phyloP scores from a whole-genome alignment of 371 early-diverging fungal species.

The Rhizopus sp. region DNA sequence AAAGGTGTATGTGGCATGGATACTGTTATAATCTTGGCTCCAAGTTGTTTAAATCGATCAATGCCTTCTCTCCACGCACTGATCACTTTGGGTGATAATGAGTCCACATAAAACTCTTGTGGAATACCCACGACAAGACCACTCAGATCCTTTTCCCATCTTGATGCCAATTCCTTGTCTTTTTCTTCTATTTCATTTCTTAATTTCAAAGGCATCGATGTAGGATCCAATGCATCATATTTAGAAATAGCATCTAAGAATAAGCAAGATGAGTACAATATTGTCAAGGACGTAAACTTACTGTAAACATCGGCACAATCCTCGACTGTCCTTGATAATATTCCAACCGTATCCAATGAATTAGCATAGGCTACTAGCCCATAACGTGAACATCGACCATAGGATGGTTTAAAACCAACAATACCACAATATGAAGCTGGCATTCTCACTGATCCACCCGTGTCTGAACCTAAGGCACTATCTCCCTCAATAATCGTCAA shows the following conservation, averaged over 20 bases:
- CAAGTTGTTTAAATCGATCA: slow-evolving; percentile 51
- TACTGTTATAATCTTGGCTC: slow-evolving; percentile 72
- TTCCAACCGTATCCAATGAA: slow-evolving; percentile 89
- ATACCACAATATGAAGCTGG: slow-evolving; percentile 95
- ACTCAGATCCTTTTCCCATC: slow-evolving; percentile 40
- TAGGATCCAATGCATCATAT: slow-evolving; percentile 64
- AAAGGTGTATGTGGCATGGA: slow-evolving; percentile 70
- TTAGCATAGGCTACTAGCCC: slow-evolving; percentile 89
- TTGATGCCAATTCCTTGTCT: slow-evolving; percentile 22
- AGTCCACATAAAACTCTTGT: slow-evolving; percentile 76
- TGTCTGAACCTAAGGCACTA: slow-evolving; percentile 89
- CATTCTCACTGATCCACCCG: slow-evolving; percentile 92
- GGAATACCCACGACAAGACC: slow-evolving; percentile 78
- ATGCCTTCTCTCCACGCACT: slow-evolving; percentile 69
- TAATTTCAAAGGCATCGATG: slow-evolving; percentile 45
- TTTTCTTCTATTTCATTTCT: slow-evolving; percentile 25
- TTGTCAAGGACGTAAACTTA: slow-evolving; percentile 17
- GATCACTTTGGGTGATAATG: slow-evolving; percentile 56
- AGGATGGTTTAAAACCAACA: slow-evolving; percentile 92
- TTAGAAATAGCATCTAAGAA: slow-evolving; percentile 55
- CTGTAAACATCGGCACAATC: slow-evolving; percentile 61
- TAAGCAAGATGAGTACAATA: background rate
- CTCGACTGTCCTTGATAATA: slow-evolving; percentile 62
- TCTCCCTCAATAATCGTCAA: background rate
- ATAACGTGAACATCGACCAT: slow-evolving; percentile 85